Base-by-base conservation (phyloP, 306 rosid genomes). In the Lotus japonicus region DNA sequence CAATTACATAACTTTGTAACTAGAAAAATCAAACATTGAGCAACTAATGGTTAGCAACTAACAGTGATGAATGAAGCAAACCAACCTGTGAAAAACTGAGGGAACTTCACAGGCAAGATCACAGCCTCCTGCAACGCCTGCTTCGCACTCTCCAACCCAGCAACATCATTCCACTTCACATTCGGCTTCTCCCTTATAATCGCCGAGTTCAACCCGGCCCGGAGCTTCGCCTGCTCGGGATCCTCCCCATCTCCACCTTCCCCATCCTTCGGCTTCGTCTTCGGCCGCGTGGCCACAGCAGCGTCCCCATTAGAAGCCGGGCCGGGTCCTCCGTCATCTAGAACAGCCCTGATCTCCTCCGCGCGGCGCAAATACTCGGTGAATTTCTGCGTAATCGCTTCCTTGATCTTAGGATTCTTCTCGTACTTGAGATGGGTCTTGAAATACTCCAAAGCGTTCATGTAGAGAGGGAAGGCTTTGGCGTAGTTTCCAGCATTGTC, bases 71-170 rank as follows among this genome's bases (percentile, higher is more conserved):
- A 9, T 8, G 4, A 64, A 58, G 49, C 82, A 4, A 43, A 92
- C 96, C 4, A 11, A 78, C 82, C 98, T 16, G 96, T 89, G 61
- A 95, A 95, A 78, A 95, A 95, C 71, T 95, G 99, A 9, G 99
- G 99, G 50, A 88, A 95, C 83, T 91, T 90, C 42, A 95, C 99
- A 2, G 97, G 99, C 52, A 95, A 84, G 6, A 95, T 91, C 28
- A 95, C 99, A 0, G 99, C 99, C 86, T 95, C 99, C 76, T 95
- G 99, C 77, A 95, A 82, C 0, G 99, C 91, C 75, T 95, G 99
- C 61, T 95, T 95, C 10, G 99, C 97, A 33, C 97, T 95, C 68
- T 95, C 99, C 69, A 95, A 77, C 1, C 99, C 97, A 0, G 97
- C 99, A n/a, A 95, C 99, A 42, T 95, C 97, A 44, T 82, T 95